Percentiles rank a stretch among this genome's conserved stretches.
Evolutionary conservation across 164 flowering plant species (phyloP).

Genomic region (Cinnamomum micranthum): DNA sequence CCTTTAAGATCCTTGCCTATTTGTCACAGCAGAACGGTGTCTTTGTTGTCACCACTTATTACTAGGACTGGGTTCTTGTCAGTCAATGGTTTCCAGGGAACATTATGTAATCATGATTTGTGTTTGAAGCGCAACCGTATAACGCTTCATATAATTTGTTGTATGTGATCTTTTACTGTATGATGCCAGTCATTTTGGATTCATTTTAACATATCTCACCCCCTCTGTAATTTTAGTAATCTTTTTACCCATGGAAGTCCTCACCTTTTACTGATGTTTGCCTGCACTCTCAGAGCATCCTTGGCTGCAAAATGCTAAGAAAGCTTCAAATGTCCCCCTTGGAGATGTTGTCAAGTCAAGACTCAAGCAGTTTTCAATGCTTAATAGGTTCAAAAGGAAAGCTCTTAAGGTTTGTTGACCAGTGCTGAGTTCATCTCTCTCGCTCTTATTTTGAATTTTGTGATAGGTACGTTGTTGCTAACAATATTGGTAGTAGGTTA

Average conservation of each 20-base stretch:
- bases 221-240: background rate
- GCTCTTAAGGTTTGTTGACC: slow-evolving; percentile 69
- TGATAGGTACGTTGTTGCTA: background rate
- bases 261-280: background rate
- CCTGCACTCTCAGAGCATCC: slow-evolving; percentile 59
- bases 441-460: slow-evolving; percentile 4
- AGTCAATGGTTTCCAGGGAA: no score
- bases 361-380: slow-evolving; percentile 89
- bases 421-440: background rate
- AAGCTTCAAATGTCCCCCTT: slow-evolving; percentile 88
- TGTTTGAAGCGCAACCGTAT: background rate
- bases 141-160: background rate
- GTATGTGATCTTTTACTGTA: background rate
- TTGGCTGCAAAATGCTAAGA: slow-evolving; percentile 89
- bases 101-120: no score
- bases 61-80: no score
- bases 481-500: slow-evolving; percentile 46
- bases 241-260: background rate
- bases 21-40: no score
- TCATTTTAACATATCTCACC: background rate
- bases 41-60: no score
- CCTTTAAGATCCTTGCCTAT: no score
- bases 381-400: slow-evolving; percentile 90
- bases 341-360: slow-evolving; percentile 91
- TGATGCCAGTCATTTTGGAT: background rate